phyloP scores from a whole-genome alignment of 129 eudicot genomes.

The Flaveria trinervia region DNA sequence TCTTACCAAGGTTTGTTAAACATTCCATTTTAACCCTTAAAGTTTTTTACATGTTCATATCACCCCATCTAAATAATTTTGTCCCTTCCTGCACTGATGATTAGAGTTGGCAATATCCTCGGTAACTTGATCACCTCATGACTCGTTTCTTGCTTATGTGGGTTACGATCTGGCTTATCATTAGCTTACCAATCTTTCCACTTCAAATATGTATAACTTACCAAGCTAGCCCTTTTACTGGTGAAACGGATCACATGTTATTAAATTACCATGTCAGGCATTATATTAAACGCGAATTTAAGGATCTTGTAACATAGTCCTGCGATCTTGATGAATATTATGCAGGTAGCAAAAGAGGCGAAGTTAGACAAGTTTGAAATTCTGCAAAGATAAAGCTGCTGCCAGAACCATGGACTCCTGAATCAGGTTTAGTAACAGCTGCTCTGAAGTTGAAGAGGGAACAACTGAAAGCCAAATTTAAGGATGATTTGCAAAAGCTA shows the following conservation, averaged over 20 bases:
- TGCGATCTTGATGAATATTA: neutral
- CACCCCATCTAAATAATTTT: neutral
- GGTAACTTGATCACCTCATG: neutral
- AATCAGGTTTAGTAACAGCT: conserved; percentile 91
- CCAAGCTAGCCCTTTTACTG: neutral
- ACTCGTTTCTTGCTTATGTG: neutral
- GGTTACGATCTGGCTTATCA: neutral
- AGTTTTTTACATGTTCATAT: neutral
- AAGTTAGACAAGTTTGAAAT: conserved; percentile 82
- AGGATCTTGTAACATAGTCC: neutral
- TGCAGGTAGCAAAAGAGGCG: conserved; percentile 75
- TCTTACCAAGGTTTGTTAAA: conserved; percentile 61
- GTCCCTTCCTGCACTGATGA: neutral
- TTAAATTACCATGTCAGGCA: neutral
- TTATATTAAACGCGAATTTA: neutral
- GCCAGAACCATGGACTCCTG: conserved; percentile 92
- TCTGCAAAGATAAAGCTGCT: conserved; percentile 78
- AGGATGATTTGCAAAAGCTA: conserved; percentile 61
- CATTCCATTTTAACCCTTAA: neutral
- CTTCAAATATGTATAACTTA: neutral
- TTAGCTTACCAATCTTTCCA: neutral
- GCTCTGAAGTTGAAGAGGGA: conserved; percentile 94
- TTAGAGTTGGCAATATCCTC: neutral
- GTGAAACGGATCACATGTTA: neutral
- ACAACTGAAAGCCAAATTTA: conserved; percentile 69